phyloP scores from a whole-genome alignment of 2,329 filamentous ascomycete genomes.

The Neonectria punicea region DNA sequence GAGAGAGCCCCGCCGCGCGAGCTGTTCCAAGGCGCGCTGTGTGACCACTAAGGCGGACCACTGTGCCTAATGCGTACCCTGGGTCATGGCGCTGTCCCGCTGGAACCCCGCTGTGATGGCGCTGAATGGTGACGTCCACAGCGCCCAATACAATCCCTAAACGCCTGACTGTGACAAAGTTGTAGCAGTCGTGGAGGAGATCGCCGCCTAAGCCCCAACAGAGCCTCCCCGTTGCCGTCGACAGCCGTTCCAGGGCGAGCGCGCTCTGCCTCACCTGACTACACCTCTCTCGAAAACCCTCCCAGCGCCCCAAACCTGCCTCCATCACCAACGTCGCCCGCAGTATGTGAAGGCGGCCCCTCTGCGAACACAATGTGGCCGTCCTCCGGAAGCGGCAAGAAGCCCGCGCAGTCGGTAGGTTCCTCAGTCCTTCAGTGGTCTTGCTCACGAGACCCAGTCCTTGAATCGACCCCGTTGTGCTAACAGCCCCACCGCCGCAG shows the following conservation, averaged over 20 bases:
- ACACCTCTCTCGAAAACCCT: neutral
- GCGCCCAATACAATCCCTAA: neutral
- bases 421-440: conserved; percentile 28
- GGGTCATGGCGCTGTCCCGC: conserved; percentile 8
- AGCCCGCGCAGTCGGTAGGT: conserved; percentile 76
- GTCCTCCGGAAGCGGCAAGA: conserved; percentile 74
- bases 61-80: conserved; percentile 4
- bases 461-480: conserved; percentile 37
- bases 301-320: conserved; percentile 8
- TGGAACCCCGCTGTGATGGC: conserved; percentile 16
- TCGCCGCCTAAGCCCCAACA: conserved; percentile 23
- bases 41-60: neutral
- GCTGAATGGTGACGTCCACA: conserved; percentile 18
- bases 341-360: conserved; percentile 33
- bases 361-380: conserved; percentile 66
- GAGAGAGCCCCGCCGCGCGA: conserved; percentile 10
- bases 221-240: conserved; percentile 14
- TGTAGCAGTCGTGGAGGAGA: neutral
- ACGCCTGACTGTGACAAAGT: conserved; percentile 1
- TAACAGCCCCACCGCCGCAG: conserved; percentile 65
- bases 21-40: conserved; percentile 8
- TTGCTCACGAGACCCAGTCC: conserved; percentile 35
- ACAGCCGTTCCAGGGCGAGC: conserved; percentile 16
- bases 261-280: neutral
- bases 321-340: conserved; percentile 20